phyloP scores from a whole-genome alignment of 2,329 filamentous ascomycete genomes.

The Curvularia sp. region DNA sequence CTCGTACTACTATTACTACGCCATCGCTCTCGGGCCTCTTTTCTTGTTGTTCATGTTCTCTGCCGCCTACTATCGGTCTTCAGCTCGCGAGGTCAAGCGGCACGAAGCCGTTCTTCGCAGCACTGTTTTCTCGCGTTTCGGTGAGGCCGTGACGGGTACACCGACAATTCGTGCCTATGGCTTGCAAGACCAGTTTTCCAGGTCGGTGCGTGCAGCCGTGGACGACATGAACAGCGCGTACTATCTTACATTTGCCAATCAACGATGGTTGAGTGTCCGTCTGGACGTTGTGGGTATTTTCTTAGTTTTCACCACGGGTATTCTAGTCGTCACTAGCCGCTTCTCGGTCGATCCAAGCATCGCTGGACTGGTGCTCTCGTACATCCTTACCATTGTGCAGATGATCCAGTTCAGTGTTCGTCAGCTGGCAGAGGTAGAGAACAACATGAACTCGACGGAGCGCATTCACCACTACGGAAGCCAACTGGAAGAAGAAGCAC shows the following conservation, averaged over 20 bases:
- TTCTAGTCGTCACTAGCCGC: conserved; percentile 89
- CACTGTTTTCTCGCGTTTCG: conserved; percentile 86
- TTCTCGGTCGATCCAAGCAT: conserved; percentile 87
- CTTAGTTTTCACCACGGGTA: conserved; percentile 85
- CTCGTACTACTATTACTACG: conserved; percentile 92
- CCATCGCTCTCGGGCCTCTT: conserved; percentile 71
- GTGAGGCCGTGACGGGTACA: conserved; percentile 83
- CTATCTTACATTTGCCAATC: conserved; percentile 93
- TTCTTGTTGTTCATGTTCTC: conserved; percentile 81
- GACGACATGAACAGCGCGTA: conserved; percentile 95
- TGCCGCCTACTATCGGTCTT: conserved; percentile 86
- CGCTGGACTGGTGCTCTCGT: conserved; percentile 85
- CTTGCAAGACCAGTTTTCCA: conserved; percentile 75
- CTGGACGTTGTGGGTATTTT: conserved; percentile 84
- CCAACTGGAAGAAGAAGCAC: conserved; percentile 86
- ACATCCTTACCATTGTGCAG: conserved; percentile 90
- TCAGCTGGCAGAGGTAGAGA: conserved; percentile 93
- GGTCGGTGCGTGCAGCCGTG: conserved; percentile 73
- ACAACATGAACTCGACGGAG: conserved; percentile 97
- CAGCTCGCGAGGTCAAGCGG: conserved; percentile 91
- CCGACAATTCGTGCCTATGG: conserved; percentile 91
- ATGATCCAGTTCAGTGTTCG: conserved; percentile 96
- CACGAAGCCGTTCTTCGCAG: conserved; percentile 91
- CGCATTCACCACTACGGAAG: conserved; percentile 89
- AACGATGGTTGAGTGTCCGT: conserved; percentile 88